Conservation (phyloP, 78 protist genomes). For the Diacronema lutheri region DNA sequence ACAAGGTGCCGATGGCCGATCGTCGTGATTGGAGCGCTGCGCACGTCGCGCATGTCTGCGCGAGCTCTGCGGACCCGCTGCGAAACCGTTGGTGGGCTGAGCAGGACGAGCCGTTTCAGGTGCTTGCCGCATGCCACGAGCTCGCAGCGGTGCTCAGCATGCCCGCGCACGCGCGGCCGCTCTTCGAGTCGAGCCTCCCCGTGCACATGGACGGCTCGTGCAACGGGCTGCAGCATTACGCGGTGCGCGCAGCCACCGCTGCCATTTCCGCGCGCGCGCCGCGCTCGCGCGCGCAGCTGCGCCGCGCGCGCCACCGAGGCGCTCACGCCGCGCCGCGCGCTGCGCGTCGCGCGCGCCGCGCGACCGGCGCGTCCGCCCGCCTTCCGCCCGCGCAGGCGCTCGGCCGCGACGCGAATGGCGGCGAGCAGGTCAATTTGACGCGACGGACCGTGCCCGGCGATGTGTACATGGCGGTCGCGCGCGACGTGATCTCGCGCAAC, state of each 20-base stretch:
- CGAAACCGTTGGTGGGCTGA: constrained; percentile 65
- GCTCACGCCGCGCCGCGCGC: no score
- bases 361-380: no score
- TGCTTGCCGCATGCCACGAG: constrained; percentile 67
- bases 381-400: no score
- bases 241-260: constrained; percentile 7
- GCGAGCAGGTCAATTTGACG: constrained; percentile 70
- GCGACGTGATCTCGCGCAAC: constrained; percentile 20
- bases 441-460: constrained; percentile 70
- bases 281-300: no score
- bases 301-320: no score
- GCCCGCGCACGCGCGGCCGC: constrained; percentile 39
- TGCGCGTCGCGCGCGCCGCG: no score
- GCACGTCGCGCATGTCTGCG: constrained; percentile 41
- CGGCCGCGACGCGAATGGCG: constrained; percentile 85
- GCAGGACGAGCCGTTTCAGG: constrained; percentile 81
- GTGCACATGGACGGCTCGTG: constrained; percentile 89
- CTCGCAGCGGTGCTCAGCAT: neutral
- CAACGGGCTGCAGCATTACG: constrained; percentile 95
- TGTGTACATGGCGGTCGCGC: constrained; percentile 51
- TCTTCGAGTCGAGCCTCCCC: constrained; percentile 53
- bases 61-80: constrained; percentile 64
- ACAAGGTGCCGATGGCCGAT: constrained; percentile 71
- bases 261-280: no score
- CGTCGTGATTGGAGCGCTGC: constrained; percentile 55